Base-by-base conservation (phyloP, 805 yeast species). In the Nadsonia fulvescens region DNA sequence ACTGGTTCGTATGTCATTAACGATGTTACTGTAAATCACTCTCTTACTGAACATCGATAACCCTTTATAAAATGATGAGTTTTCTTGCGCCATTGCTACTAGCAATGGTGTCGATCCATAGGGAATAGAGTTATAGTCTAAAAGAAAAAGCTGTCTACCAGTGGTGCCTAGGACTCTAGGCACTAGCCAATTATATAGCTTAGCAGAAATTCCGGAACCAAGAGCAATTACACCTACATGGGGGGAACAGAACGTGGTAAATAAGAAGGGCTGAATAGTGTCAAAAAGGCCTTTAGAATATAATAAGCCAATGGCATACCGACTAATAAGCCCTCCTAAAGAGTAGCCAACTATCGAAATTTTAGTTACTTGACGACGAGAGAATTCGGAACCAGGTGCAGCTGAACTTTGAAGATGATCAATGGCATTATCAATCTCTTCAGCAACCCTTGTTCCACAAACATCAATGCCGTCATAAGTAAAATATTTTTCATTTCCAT, bases 401-500 rank as follows among this genome's bases (percentile, higher is more conserved):
- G 21, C 15, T 20, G 17, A 22, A 22, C n/a, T 17, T 8, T 27
- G 22, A 15, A 49, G 28, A 12, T 23, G 22, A 4, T 38, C 35
- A 11, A 66, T 50, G 38, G 57, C 56, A 1, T 33, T 37, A 11
- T 53, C 44, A 25, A 81, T 69, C 47, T 81, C 93, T 28, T 61
- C 61, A 1, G 75, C 69, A 5, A 77, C 73, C 12, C 91, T 54
- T 25, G 68, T 56, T 2, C 92, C 93, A 42, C 89, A 78, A 14
- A 78, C 68, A 37, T 79, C 92, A 12, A 79, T 68, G 2, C 93
- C 93, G 42, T 81, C 93, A 38, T 78, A 72, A 3, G 93, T 81
- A 40, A 65, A 63, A 43, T 68, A 76, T 5, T 83, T 86, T 29
- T 66, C 61, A 40, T 72, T 76, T 11, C 73, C 56, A 15, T 58